A percentile compares a stretch with the other conserved stretches of the same genome.
Conservation (phyloP, 495 filamentous ascomycete genomes). For the Xylaria sp. region DNA sequence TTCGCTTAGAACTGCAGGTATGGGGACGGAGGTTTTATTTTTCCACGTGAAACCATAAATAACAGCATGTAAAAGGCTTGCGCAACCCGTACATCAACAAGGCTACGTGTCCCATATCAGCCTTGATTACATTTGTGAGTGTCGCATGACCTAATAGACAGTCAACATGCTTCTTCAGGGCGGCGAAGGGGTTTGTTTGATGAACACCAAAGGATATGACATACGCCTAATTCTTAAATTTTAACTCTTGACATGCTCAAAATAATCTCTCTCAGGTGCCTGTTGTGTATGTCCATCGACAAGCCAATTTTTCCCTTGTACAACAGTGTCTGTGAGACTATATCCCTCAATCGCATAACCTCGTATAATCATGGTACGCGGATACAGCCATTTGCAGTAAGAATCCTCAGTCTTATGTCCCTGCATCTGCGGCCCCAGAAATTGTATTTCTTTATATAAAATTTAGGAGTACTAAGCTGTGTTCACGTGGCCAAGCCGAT, state of each 20-base stretch:
- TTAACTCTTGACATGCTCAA: background rate
- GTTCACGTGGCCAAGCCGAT: background rate
- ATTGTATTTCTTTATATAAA: background rate
- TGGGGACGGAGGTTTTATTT: background rate
- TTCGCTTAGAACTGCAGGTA: background rate
- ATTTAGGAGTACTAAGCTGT: background rate
- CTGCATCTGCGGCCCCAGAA: background rate
- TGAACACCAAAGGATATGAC: background rate
- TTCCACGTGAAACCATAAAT: background rate
- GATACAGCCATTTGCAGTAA: background rate
- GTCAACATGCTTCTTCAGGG: background rate
- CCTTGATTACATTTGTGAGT: background rate
- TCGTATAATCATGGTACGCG: background rate
- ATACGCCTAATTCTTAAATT: background rate
- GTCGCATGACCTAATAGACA: background rate
- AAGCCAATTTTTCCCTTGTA: background rate
- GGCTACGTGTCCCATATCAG: background rate
- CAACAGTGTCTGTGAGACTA: background rate
- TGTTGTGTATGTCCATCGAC: background rate
- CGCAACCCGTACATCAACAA: background rate
- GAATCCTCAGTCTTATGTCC: background rate
- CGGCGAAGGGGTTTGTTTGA: background rate
- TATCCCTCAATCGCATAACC: background rate
- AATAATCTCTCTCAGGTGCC: background rate
- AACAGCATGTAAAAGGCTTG: background rate